Evolutionary conservation across 768 basidiomycete genomes (phyloP), one percentile per base, ranked within the genome.

Genomic region (Rhodotorula babjevae): DNA sequence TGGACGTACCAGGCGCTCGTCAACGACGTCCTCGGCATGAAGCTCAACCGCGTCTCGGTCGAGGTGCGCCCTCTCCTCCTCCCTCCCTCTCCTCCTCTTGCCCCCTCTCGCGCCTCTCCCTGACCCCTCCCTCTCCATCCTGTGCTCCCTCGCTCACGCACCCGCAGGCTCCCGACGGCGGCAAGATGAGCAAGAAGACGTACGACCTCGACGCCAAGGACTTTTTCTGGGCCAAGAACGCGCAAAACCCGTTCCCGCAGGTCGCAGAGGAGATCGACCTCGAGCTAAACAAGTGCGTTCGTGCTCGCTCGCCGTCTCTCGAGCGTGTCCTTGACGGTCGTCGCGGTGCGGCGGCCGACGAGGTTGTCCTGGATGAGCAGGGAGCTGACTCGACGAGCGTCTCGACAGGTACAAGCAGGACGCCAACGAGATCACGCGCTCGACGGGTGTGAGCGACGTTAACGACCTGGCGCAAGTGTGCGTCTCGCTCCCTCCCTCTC

Each of bases 1-100:
- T 99, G 96, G 96, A 98, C 96, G 52, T 99, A 99, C 78, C 96
- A 99, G 82, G 93, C 96, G 0, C 87, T 99, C 42, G 90, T 98
- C 2, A 96, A 95, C 36, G 96, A 99, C 80, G 98, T 96, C 76
- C 87, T 99, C 49, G 90, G 95, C 69, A 94, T 99, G 85, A 94
- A 91, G 81, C 86, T 99, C 27, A 98, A 98, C 81, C 88, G 95
- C 14, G 93, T 99, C 12, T 87, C 91, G 1, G 89, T 99, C 46
- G 82, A 84, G 80, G 84, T 84, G 55, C 75, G 82, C n/a, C n/a
- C n/a, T n/a, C n/a, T n/a, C n/a, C n/a, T 74, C 2, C 27, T 29
- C 29, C 18, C 25, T 29, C 42, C 49, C 23, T 33, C 52, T 29
- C 36, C 40, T 40, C 9, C 40, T 42, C 40, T 55, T 61, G 47